These are phyloP conservation scores for Ramicandelaber brevisporus DNA, from an alignment of 192 early-diverging fungal species.

Conservation along the genomic window DNA sequence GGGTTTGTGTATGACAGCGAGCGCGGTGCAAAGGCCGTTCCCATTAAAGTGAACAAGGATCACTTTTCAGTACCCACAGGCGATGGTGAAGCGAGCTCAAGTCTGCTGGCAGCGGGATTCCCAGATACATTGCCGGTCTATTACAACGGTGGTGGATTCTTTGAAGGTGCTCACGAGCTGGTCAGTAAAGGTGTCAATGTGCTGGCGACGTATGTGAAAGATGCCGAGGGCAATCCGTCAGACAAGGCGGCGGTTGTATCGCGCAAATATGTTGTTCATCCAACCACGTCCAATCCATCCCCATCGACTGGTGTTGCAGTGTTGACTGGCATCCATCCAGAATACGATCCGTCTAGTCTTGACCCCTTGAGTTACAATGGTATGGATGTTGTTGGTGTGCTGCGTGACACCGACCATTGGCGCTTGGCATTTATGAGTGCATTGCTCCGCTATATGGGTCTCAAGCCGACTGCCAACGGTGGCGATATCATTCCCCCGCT, in stretches of 20 bases:
- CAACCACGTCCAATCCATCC: too few species aligned
- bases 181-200: slow-evolving; percentile 5
- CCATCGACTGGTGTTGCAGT: slow-evolving; percentile 47
- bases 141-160: slow-evolving; percentile 52
- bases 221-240: background rate
- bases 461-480: slow-evolving; percentile 17
- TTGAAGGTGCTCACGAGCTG: slow-evolving; percentile 16
- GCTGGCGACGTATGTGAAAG: slow-evolving; percentile 11
- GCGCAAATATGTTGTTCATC: too few species aligned
- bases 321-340: slow-evolving; percentile 59
- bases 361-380: slow-evolving; percentile 23
- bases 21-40: slow-evolving; percentile 34
- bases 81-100: slow-evolving; percentile 3
- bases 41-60: slow-evolving; percentile 12
- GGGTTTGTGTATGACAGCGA: slow-evolving; percentile 75
- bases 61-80: slow-evolving; percentile 5
- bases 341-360: slow-evolving; percentile 35
- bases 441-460: slow-evolving; percentile 33
- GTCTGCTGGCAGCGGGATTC: slow-evolving; percentile 14
- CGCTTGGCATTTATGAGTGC: slow-evolving; percentile 26
- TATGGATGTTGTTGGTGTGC: slow-evolving; percentile 15
- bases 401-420: slow-evolving; percentile 18
- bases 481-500: slow-evolving; percentile 2
- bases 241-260: too few species aligned
- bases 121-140: slow-evolving; percentile 17